Evolutionary conservation across 2,329 filamentous ascomycete species (phyloP), one percentile per base, ranked within the genome.

Genomic region (Huntiella moniliformis): DNA sequence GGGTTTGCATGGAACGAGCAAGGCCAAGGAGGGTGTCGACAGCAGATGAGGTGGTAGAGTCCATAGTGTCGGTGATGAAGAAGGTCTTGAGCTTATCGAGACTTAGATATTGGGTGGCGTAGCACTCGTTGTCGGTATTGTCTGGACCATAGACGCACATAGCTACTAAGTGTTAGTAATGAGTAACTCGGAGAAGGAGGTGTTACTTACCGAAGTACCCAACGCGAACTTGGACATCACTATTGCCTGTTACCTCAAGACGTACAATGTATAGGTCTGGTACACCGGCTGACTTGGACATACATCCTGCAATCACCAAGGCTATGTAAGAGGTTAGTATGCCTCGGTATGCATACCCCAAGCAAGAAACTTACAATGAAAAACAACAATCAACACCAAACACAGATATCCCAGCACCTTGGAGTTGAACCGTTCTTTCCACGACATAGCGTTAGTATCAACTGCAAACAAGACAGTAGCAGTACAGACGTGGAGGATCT

Each of bases 401-500:
- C 44, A 36, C 18, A 50, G 33, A 33, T 46, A 50, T 10, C 48
- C 48, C 46, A 50, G 46, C 39, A 50, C 48, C 35, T 28, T 45
- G 28, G 48, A 50, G 44, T 50, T 50, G 36, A 46, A 46, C 38
- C 44, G 48, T 15, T 46, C 48, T 50, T 44, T 35, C 34, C 42
- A 38, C 34, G 34, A 38, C 16, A 22, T 49, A 8, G 13, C 22
- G 47, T 49, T 40, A 49, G 40, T 40, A 43, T 45, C 43, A 13
- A 17, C 46, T 40, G 22, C 32, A 42, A 11, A 12, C 22, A 46
- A 35, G 16, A 33, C 33, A 32, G 17, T 16, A n/a, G 28, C 13
- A 15, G 17, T 33, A 12, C 8, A 44, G 33, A 36, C 17, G 11
- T 22, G 22, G 15, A 37, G 16, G 22, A 35, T 4, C 13, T 31